Conservation (phyloP, 805 yeast genomes). For the Pichia thaimueangensis region DNA sequence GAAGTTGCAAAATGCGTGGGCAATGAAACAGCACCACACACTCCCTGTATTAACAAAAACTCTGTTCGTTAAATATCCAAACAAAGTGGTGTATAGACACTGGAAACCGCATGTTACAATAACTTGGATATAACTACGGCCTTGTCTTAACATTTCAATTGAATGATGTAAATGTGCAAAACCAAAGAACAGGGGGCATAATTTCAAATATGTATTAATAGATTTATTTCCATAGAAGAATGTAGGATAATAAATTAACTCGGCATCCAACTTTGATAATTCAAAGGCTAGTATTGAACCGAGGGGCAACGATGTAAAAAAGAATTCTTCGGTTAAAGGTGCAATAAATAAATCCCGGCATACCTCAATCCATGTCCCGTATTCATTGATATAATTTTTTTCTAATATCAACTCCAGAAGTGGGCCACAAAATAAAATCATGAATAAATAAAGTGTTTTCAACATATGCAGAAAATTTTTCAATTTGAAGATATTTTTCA, state of each 20-base stretch:
- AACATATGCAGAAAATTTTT: neutral
- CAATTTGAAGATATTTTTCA: conserved; percentile 6
- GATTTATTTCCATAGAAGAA: conserved; percentile 2
- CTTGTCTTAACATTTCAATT: conserved; percentile 33
- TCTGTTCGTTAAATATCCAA: conserved; percentile 62
- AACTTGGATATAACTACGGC: conserved; percentile 26
- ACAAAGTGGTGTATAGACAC: conserved; percentile 55
- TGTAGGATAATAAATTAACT: conserved; percentile 13
- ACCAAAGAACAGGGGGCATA: conserved; percentile 65
- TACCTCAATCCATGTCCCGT: conserved; percentile 2
- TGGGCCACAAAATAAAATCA: conserved; percentile 33
- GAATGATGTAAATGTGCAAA: conserved; percentile 78
- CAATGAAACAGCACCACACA: conserved; percentile 49
- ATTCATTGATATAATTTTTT: neutral
- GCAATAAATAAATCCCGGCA: conserved; percentile 59
- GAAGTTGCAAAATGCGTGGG: conserved; percentile 63
- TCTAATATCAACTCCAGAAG: conserved; percentile 21
- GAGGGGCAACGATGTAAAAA: conserved; percentile 44
- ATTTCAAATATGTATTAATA: conserved; percentile 9
- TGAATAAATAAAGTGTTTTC: conserved; percentile 16
- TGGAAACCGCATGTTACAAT: conserved; percentile 43
- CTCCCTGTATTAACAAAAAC: conserved; percentile 46
- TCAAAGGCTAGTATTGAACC: conserved; percentile 13
- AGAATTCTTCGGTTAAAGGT: conserved; percentile 73
- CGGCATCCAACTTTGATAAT: neutral